phyloP scores from a whole-genome alignment of 257 asterid genomes.

The Solanum rostratum region DNA sequence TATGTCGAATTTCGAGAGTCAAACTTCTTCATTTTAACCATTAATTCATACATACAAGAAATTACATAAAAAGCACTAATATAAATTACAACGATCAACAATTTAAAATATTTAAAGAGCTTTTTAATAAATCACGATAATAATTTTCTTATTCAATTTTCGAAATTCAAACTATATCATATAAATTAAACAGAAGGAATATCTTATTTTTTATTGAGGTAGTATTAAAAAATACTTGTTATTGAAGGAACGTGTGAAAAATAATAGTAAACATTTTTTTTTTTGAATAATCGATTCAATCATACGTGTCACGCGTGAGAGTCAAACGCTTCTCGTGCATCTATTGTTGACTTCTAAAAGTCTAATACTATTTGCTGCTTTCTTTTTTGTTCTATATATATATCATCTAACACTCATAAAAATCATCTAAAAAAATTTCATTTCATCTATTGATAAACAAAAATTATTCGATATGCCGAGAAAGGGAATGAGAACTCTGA shows the following conservation, averaged over 20 bases:
- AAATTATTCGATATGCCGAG: constrained; percentile 29
- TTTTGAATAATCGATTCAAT: neutral
- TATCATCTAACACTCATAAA: neutral
- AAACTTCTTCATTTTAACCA: too few species aligned
- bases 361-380: neutral
- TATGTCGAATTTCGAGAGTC: too few species aligned
- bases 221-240: neutral
- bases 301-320: neutral
- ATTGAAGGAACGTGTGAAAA: neutral
- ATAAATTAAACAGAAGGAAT: too few species aligned
- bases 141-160: too few species aligned
- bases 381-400: neutral
- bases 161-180: too few species aligned
- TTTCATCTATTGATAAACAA: neutral
- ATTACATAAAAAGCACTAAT: too few species aligned
- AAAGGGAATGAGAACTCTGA: constrained; percentile 50
- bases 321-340: neutral
- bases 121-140: too few species aligned
- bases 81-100: too few species aligned
- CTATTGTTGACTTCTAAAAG: neutral
- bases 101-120: too few species aligned
- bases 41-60: too few species aligned
- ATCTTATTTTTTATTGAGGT: neutral
- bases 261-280: neutral
- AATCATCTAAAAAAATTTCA: neutral